Base-by-base conservation (phyloP, 768 basidiomycete genomes). In the Pleurotus platypus region DNA sequence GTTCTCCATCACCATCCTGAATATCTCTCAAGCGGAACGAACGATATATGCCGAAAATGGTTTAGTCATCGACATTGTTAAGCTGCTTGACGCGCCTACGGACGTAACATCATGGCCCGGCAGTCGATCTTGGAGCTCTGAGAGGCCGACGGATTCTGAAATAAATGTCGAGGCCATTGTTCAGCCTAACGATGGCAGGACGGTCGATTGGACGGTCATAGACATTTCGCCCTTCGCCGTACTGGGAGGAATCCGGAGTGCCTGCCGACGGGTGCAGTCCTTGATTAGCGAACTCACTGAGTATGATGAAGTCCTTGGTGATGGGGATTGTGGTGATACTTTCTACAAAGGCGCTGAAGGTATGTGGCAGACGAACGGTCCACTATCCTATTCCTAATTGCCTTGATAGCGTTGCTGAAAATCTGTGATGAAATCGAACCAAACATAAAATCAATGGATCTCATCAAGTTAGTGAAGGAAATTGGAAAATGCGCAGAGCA, bases 281-380 rank as follows among this genome's bases (percentile, higher is more conserved):
- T 75, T 76, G 5, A 79, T 83, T 60, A 67, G 70, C 2, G 79
- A 82, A 11, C 70, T 87, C 61, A 87, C 85, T 3, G 68, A 72
- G 35, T 84, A 75, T 63, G 86, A 87, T 64, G 83, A 82, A 7
- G 70, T 85, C 24, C 74, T 81, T 6, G 84, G 85, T 24, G 85
- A 87, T 66, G 85, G 84, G 5, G 84, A 86, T 63, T 84, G 83
- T 47, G 84, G 85, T 7, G 69, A 78, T 39, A 85, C 83, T 5
- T 81, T 85, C 58, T 73, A 78, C 7, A 69, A 76, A 2, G 84
- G 85, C 8, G 75, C 75, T 5, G 66, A 58, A 68, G 73, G 70
- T 72, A 49, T 8, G 43, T 45, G 20, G 8, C 16, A n/a, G n/a
- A n/a, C 7, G 5, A 37, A 15, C 38, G 11, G 13, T 38, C 12